Evolutionary conservation across 495 filamentous ascomycete genomes (phyloP), one percentile per base, ranked within the genome.

Genomic region (Hypomontagnella monticulosa): DNA sequence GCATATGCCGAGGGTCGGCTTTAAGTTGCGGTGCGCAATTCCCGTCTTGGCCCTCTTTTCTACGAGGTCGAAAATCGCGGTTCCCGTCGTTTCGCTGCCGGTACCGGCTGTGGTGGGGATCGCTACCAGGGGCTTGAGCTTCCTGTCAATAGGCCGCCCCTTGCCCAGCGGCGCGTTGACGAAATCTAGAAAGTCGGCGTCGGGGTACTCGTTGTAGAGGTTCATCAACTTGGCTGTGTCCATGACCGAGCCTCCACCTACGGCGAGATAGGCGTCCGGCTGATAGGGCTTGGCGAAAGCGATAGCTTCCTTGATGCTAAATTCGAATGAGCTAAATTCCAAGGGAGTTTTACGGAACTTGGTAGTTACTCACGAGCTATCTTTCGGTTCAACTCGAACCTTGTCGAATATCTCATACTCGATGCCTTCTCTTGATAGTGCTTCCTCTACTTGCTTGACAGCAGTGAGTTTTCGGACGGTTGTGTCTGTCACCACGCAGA

Each of bases 141-240:
- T 82, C 61, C 87, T 87, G 36, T 86, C 87, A 57, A 98, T 90
- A 1, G 95, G 96, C 33, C 85, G 81, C 8, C 96, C 96, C 63
- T 89, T 92, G 50, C 95, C 95, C 1, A 99, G 80, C 0, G 95
- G 95, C 1, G 94, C 94, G 73, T 98, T 98, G 74, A 99, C 95
- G 71, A 99, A 98, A 79, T 98, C 95, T 11, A 98, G 78, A 72
- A 99, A 97, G 59, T 93, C 89, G 19, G 93, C 92, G 4, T 96
- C 87, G 0, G 93, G 93, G 76, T 88, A 96, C 73, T 85, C 88
- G 0, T 87, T 90, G 78, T 97, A 98, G 1, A 99, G 85, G 74
- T 99, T 99, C 92, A 98, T 97, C 19, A 98, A 83, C 78, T 99
- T 99, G 33, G 95, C 93, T 0, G 95, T 99, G 78, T 99, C 95